These are phyloP conservation scores for Eimeria praecox DNA, from an alignment of 169 alveolate genomes.

Conservation along the genomic window DNA sequence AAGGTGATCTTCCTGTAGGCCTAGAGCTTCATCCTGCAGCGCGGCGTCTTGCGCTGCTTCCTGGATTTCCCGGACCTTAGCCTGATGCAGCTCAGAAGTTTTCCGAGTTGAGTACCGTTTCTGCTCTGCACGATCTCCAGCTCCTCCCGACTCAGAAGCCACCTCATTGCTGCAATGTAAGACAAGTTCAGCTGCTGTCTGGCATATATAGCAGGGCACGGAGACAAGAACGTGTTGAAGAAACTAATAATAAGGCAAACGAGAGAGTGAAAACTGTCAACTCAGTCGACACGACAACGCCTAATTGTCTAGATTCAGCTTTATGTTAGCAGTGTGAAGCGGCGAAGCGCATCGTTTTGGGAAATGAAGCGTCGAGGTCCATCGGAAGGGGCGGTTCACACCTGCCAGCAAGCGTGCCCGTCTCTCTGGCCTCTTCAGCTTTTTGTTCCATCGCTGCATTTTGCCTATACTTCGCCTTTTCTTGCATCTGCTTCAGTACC, in stretches of 20 bases:
- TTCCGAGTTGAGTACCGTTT: neutral
- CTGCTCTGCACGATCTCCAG: neutral
- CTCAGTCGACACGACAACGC: neutral
- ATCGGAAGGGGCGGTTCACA: neutral
- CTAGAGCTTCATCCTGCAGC: conserved; percentile 58
- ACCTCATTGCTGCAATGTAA: conserved; percentile 15
- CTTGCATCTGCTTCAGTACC: conserved; percentile 61
- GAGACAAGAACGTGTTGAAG: neutral
- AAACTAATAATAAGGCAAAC: neutral
- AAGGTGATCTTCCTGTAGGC: conserved; percentile 55
- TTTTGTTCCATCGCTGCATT: conserved; percentile 50
- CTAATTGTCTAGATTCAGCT: neutral
- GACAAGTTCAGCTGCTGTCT: neutral
- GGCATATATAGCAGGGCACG: neutral
- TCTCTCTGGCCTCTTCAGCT: conserved; percentile 19
- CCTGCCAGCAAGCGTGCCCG: conserved; percentile 8
- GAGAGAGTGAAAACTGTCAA: neutral
- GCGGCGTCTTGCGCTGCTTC: conserved; percentile 76
- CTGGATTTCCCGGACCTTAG: conserved; percentile 33
- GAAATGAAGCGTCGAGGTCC: neutral
- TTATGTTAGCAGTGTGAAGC: neutral
- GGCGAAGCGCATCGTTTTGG: neutral
- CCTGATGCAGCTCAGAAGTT: conserved; percentile 65
- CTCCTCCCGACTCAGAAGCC: neutral
- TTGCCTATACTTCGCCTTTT: conserved; percentile 64